These are phyloP conservation scores for Ceratocystis cacaofunesta DNA, from an alignment of 2,329 filamentous ascomycete genomes.

Conservation along the genomic window DNA sequence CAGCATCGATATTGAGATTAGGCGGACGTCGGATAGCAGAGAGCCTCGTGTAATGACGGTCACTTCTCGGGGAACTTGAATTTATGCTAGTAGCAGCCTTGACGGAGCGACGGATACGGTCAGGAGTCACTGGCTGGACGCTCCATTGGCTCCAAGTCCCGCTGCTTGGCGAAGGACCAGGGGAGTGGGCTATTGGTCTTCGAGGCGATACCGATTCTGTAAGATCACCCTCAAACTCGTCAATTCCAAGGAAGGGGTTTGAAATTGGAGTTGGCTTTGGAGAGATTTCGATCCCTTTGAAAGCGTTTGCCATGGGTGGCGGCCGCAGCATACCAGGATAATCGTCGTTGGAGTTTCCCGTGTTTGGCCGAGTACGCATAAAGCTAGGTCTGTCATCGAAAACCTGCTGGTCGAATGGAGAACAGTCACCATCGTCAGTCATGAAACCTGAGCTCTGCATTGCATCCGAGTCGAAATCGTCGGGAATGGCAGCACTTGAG, in stretches of 20 bases:
- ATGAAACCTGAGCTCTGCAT: constrained; percentile 10
- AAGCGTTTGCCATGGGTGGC: constrained; percentile 8
- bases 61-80: constrained; percentile 21
- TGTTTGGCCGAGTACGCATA: constrained; percentile 7
- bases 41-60: constrained; percentile 30
- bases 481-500: constrained; percentile 58
- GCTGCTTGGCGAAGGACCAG: not conserved
- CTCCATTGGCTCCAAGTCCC: constrained; percentile 5
- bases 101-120: constrained; percentile 36
- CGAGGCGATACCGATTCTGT: not conserved
- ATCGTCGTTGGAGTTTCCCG: constrained; percentile 21
- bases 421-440: constrained; percentile 10
- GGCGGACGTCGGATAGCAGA: constrained; percentile 52
- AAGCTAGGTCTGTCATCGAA: constrained; percentile 12
- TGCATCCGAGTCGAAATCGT: constrained; percentile 38
- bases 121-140: constrained; percentile 20
- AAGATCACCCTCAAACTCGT: not conserved
- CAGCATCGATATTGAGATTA: constrained; percentile 65
- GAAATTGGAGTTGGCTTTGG: not conserved
- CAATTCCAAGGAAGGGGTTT: not conserved
- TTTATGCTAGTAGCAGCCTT: constrained; percentile 34
- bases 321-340: not conserved
- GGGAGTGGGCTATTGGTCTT: not conserved
- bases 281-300: constrained; percentile 4
- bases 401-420: constrained; percentile 3